Base-by-base conservation (phyloP, 805 yeast species). In the Candida orba region DNA sequence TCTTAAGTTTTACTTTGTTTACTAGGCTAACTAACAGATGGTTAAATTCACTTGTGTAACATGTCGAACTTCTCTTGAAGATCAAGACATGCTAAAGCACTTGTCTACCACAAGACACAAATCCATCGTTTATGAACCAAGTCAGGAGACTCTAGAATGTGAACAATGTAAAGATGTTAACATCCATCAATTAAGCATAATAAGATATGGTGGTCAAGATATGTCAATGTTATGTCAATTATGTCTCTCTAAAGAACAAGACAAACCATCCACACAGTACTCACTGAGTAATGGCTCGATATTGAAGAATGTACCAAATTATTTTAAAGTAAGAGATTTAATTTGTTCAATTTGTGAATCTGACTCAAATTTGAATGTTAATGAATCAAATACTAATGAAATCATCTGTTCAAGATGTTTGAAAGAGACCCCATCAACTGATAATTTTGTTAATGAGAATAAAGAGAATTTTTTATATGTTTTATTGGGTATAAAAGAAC, bases 111-210 rank as follows among this genome's bases (percentile, higher is more conserved):
- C 81, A 1, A 66, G 83, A 42, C 84, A 78, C 63, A 77, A 73
- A 52, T 59, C 68, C 1, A 68, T 76, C 6, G 44, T 51, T 27
- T 65, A 65, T 48, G 57, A 53, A 6, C 42, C 53, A 0, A 52
- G 63, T 3, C 66, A 60, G 9, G 81, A 76, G 50, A 60, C 58
- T 9, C 56, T 79, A 3, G 68, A 66, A 49, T 79, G 84, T 57
- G 82, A 76, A 53, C 75, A 72, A 35, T 79, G 84, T 57, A 66
- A 66, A 18, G 75, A 76, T 51, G 51, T 67, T 33, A 78, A 76
- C 51, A 67, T 79, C 39, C 81, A 77, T 57, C 73, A 71, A 52
- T 61, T 78, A 42, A 68, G 64, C 40, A 64, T 78, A 37, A 63
- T 73, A 8, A 57, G 83, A 33, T 74, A 68, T 54, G 83, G 79